These are phyloP conservation scores for Aspergillus carlsbadensis DNA, from an alignment of 495 filamentous ascomycete species.

Conservation along the genomic window DNA sequence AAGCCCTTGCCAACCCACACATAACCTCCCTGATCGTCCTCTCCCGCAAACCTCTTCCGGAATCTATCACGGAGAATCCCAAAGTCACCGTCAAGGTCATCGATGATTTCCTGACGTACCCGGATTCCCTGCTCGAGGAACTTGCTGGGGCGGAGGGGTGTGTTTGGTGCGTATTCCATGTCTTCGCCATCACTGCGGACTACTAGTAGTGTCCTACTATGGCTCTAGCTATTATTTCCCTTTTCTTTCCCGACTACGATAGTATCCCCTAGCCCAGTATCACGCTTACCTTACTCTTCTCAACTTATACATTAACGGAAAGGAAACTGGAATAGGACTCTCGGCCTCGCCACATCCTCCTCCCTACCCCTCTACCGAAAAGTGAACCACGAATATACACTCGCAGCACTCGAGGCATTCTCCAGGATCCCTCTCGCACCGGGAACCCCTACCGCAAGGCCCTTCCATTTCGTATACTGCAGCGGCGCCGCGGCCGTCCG, in stretches of 20 bases:
- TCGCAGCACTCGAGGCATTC: slow-evolving; percentile 43
- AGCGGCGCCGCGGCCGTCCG: slow-evolving; percentile 49
- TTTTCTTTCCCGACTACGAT: no score
- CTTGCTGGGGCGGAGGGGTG: slow-evolving; percentile 51
- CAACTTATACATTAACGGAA: no score
- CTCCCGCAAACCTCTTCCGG: slow-evolving; percentile 34
- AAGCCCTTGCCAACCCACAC: slow-evolving; percentile 39
- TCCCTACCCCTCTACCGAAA: slow-evolving; percentile 23
- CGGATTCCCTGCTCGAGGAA: slow-evolving; percentile 29
- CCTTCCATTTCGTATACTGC: slow-evolving; percentile 52
- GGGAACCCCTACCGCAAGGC: no score
- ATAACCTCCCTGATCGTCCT: slow-evolving; percentile 52
- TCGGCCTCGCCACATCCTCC: not conserved
- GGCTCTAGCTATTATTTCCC: no score
- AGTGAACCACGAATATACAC: slow-evolving; percentile 45
- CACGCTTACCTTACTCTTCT: no score
- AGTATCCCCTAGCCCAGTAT: not conserved
- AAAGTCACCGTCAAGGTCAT: slow-evolving; percentile 46
- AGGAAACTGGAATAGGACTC: not conserved
- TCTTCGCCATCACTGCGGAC: not conserved
- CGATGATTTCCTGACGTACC: slow-evolving; percentile 45
- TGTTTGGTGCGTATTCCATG: slow-evolving; percentile 41
- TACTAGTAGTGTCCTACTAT: no score
- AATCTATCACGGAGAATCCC: slow-evolving; percentile 17
- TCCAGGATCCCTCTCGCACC: slow-evolving; percentile 1